These are phyloP conservation scores for Camillea tinctor DNA, from an alignment of 2,329 filamentous ascomycete genomes.

Conservation along the genomic window DNA sequence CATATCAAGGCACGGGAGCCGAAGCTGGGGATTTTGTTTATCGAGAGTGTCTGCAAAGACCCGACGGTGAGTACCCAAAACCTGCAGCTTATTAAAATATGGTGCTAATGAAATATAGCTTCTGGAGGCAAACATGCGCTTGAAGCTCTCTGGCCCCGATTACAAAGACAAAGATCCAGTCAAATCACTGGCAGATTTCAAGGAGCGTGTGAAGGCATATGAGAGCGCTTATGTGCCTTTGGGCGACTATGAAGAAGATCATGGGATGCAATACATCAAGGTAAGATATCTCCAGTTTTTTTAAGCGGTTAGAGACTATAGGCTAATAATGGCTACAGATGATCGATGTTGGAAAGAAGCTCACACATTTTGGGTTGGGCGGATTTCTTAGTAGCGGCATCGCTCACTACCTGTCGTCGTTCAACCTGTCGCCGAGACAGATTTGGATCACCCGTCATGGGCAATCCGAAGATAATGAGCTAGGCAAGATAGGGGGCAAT, in stretches of 20 bases:
- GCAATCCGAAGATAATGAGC: constrained; percentile 82
- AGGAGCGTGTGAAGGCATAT: constrained; percentile 86
- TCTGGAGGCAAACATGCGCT: constrained; percentile 92
- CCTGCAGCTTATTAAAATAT: not conserved
- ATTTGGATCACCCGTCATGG: constrained; percentile 98
- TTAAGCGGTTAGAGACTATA: not conserved
- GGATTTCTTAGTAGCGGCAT: constrained; percentile 92
- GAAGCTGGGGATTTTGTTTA: constrained; percentile 86
- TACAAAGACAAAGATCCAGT: constrained; percentile 91
- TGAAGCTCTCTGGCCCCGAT: constrained; percentile 93
- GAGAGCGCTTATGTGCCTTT: constrained; percentile 91
- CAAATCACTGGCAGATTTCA: constrained; percentile 86
- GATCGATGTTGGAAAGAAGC: constrained; percentile 94
- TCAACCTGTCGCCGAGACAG: constrained; percentile 91
- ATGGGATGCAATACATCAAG: constrained; percentile 92
- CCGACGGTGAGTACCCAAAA: constrained; percentile 50
- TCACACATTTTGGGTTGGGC: constrained; percentile 84
- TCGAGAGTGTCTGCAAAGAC: constrained; percentile 92
- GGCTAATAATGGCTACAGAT: constrained; percentile 54
- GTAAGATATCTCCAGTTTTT: constrained; percentile 34
- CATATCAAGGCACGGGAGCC: constrained; percentile 81
- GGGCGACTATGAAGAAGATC: constrained; percentile 84
- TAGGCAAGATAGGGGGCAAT: constrained; percentile 88
- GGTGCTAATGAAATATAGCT: constrained; percentile 45
- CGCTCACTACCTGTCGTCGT: constrained; percentile 92